Base-by-base conservation (phyloP, 768 basidiomycete genomes). In the Suillus hirtellus region DNA sequence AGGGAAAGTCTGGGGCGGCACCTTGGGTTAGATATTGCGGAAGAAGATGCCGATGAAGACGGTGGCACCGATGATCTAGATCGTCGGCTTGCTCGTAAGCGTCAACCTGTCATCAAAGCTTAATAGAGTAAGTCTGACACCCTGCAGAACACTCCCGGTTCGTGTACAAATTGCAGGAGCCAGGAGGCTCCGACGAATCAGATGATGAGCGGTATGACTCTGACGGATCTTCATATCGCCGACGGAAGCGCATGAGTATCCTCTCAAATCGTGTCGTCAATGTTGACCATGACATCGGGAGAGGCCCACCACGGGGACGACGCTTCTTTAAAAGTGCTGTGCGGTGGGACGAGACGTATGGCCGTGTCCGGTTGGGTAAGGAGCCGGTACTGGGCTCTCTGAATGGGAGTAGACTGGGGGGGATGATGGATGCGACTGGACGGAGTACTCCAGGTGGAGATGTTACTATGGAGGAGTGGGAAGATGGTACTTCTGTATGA, bases 81-180 rank as follows among this genome's bases (percentile, higher is more conserved):
- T 69, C 83, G 84, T 62, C 81, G 79, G 54, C 79, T 92, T n/a
- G 89, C 89, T 12, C 89, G 90, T 92, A 72, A 74, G 90, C 78
- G 24, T 42, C 17, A n/a, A 14, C 4, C 5, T 59, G 44, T 42
- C 5, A 49, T 19, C 34, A 38, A 2, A 37, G 8, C 21, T 17
- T 56, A 53, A 15, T 44, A 15, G 14, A 9, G 59, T 14, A 3
- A 27, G 50, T 5, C 52, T 61, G 50, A 68, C 8, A 43, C 3
- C 31, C 0, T 4, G 10, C 71, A 91, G 89, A 89, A 75, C 87
- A 90, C 58, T 80, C 85, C 10, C 81, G 85, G 60, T 88, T 87
- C 68, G 79, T 90, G 12, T 90, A 89, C 70, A 79, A 79, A 24
- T 74, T 86, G 0, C 87, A 85, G 71, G 85, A 81, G 35, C 77